These are phyloP conservation scores for Salvia sclarea DNA, from an alignment of 305 asterid species.

Conservation along the genomic window DNA sequence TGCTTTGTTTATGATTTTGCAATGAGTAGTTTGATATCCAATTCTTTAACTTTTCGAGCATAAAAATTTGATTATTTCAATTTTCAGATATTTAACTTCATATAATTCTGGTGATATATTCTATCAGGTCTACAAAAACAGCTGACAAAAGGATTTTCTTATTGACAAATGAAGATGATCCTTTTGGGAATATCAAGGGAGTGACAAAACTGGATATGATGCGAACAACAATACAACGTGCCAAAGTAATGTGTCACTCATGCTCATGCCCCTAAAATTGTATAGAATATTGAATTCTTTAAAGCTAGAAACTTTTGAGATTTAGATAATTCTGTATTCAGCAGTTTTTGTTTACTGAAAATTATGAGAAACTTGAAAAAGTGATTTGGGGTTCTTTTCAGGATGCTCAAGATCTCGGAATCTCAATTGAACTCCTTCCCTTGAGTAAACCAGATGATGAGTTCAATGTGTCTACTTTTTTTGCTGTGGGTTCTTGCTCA, in stretches of 20 bases:
- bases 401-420: conserved; percentile 97
- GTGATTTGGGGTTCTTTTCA: conserved; percentile 37
- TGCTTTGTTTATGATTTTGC: conserved; percentile 23
- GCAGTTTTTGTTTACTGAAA: conserved; percentile 5
- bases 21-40: conserved; percentile 17
- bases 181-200: conserved; percentile 82
- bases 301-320: conserved; percentile 25
- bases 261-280: conserved; percentile 23
- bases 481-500: conserved; percentile 64
- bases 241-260: conserved; percentile 56
- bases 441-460: conserved; percentile 70
- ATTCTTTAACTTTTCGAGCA: conserved; percentile 16
- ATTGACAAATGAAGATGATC: conserved; percentile 95
- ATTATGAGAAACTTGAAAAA: conserved; percentile 8
- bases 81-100: conserved; percentile 19
- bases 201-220: conserved; percentile 84
- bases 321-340: conserved; percentile 12
- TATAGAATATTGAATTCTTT: conserved; percentile 15
- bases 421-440: conserved; percentile 85
- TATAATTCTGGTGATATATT: conserved; percentile 29
- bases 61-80: conserved; percentile 11
- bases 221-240: conserved; percentile 91
- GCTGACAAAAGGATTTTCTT: conserved; percentile 79
- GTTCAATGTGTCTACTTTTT: conserved; percentile 71
- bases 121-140: conserved; percentile 70